Base-by-base conservation (phyloP, 2,329 filamentous ascomycete genomes). In the Colletotrichum camelliae region DNA sequence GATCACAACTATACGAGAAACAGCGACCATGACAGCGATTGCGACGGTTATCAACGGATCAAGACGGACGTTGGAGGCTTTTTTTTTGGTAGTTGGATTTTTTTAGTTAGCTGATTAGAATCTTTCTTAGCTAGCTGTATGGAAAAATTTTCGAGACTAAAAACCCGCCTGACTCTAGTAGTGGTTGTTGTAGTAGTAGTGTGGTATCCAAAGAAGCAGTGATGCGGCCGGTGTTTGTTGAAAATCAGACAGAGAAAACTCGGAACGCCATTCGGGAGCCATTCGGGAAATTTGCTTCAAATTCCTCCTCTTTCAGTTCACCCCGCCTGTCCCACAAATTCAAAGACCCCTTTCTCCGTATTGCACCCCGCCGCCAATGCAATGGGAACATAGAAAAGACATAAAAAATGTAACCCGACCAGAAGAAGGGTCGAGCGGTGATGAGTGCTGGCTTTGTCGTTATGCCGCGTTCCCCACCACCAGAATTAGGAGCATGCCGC, bases 401-500 rank as follows among this genome's bases (percentile, higher is more conserved):
- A 39, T 43, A 43, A 24, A 67, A 66, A 61, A 65, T 21, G 39
- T 55, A 21, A 31, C 35, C 65, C 43, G 64, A 15, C 21, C 16
- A 65, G 55, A 62, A 61, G 4, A 57, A 61, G 55, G 24, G 21
- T 18, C 35, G 57, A 57, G 57, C n/a, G 72, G 16, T 66, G 27
- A 16, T 66, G 62, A 18, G n/a, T 29, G 21, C 21, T 39, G 24
- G 39, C 35, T 31, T 7, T 43, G 29, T 10, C 29, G 13, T 83
- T 78, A 87, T 5, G 84, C 82, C 12, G 80, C 77, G 72, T 85
- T 86, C 43, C 83, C 85, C 57, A 87, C 81, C 27, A 87, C 84
- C 21, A 88, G 78, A 35, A 88, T 80, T 29, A 88, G 79, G 52
- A 88, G 78, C 84, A 88, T 87, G 69, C 84, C 86, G 77, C 87